Base-by-base conservation (phyloP, 164 flowering plant genomes). In the Cinnamomum chago region DNA sequence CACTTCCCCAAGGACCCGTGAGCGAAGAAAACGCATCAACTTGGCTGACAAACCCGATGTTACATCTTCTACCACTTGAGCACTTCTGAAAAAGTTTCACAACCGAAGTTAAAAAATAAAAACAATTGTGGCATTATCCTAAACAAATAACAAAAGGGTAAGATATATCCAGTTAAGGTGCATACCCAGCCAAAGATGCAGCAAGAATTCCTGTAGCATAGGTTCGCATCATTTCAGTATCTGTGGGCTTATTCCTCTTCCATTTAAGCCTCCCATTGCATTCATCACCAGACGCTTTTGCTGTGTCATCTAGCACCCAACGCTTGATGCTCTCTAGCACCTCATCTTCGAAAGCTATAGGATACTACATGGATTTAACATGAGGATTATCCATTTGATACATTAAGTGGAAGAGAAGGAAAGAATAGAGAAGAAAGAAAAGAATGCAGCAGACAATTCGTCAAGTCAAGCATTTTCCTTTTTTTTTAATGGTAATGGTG, bases 121-220 rank as follows among this genome's bases (percentile, higher is more conserved):
- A 28, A 40, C 28, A 51, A 70, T 20, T 65, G 65, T 20, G 15
- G 58, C 20, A 51, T 3, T 33, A 74, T 9, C 22, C 27, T 55
- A 15, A 55, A 55, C 60, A 55, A 15, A 55, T 55, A 15, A 14
- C 20, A 55, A 55, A 14, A 17, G 60, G n/a, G 4, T 55, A 74
- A 9, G 47, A 22, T 50, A 22, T 33, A 15, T 13, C 28, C 25
- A 40, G 14, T 50, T 47, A 51, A 70, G n/a, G 70, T 60, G 58
- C 86, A 80, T 88, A 94, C 99, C 93, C 85, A 72, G 88, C 74
- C 82, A 96, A 82, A 76, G 89, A 87, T 72, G 88, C 81, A 71
- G 95, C 93, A 79, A 96, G 93, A 81, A 96, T 95, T 62, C 97
- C 99, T 78, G 96, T 92, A 9, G 97, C 87, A 83, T 90, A 96